Conservation (phyloP, 352 stramenopile species). For the Pythium grandisporangium region DNA sequence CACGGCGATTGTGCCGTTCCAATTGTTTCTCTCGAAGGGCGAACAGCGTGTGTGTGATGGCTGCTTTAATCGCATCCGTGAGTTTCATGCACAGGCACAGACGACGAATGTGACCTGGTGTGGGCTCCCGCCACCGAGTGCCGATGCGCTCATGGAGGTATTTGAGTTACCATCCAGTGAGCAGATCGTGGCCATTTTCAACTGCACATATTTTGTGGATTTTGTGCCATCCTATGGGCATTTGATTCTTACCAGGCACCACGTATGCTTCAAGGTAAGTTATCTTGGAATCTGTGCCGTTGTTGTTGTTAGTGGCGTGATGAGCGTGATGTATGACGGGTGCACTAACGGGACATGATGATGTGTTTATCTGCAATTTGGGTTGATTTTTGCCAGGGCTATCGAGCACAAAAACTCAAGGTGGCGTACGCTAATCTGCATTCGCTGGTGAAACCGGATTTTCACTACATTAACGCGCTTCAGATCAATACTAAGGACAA, state of each 20-base stretch:
- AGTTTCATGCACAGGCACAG: constrained; percentile 59
- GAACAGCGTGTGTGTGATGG: constrained; percentile 66
- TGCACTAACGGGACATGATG: too few relatives aligned
- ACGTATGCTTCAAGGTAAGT: constrained; percentile 65
- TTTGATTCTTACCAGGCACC: constrained; percentile 55
- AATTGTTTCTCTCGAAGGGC: constrained; percentile 41
- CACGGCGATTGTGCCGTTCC: constrained; percentile 44
- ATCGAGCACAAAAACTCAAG: constrained; percentile 35
- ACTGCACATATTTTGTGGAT: constrained; percentile 69
- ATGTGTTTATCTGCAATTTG: too few relatives aligned
- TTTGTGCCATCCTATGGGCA: constrained; percentile 67
- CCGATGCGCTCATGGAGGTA: constrained; percentile 18
- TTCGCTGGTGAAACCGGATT: constrained; percentile 69
- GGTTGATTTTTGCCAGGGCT: too few relatives aligned
- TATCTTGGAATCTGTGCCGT: too few relatives aligned
- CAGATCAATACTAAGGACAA: constrained; percentile 59
- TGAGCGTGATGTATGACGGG: too few relatives aligned
- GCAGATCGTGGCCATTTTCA: constrained; percentile 51
- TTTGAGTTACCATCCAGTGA: constrained; percentile 41
- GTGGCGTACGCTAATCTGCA: constrained; percentile 49
- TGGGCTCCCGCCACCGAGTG: constrained; percentile 30
- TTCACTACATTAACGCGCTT: constrained; percentile 80
- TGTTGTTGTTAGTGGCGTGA: too few relatives aligned
- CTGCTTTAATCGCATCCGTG: constrained; percentile 61
- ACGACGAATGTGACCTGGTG: constrained; percentile 57